Evolutionary conservation across 345 rosid genomes (phyloP).

Genomic region (Jatropha curcas): DNA sequence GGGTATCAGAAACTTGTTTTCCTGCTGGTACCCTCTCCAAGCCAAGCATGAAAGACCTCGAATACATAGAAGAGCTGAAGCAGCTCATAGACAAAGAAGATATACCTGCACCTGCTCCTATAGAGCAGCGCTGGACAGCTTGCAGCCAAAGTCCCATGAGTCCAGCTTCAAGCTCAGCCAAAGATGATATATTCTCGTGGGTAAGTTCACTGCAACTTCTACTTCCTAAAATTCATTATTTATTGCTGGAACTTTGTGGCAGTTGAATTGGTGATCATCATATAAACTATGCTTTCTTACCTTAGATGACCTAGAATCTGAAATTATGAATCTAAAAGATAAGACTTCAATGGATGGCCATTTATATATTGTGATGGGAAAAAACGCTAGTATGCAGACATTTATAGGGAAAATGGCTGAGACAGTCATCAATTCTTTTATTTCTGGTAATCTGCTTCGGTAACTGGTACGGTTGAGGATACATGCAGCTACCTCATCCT

Average conservation of each 20-base stretch:
- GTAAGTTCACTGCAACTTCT: slow-evolving; percentile 36
- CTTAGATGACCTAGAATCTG: too few species aligned
- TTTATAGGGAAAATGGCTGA: too few species aligned
- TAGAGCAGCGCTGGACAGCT: slow-evolving; percentile 97
- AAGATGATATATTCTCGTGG: slow-evolving; percentile 89
- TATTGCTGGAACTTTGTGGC: too few species aligned
- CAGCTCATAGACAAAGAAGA: slow-evolving; percentile 75
- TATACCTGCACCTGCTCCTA: slow-evolving; percentile 85
- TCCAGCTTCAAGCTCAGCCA: slow-evolving; percentile 75
- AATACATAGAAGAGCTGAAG: slow-evolving; percentile 80
- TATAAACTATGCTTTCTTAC: too few species aligned
- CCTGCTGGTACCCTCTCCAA: slow-evolving; percentile 88
- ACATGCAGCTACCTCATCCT: not conserved
- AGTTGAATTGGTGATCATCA: too few species aligned
- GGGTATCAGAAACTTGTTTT: slow-evolving; percentile 97
- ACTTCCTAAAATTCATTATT: slow-evolving; percentile 4
- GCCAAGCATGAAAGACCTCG: slow-evolving; percentile 91
- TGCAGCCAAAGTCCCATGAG: slow-evolving; percentile 83
- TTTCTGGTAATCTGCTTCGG: too few species aligned
- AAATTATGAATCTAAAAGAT: not conserved
- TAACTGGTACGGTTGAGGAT: too few species aligned
- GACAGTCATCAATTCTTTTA: too few species aligned
- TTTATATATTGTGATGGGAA: too few species aligned
- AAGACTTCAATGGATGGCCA: too few species aligned
- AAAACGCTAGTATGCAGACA: too few species aligned